Evolutionary conservation across 1,139 yeast species (phyloP).

Genomic region (Yamadazyma epiphylla): DNA sequence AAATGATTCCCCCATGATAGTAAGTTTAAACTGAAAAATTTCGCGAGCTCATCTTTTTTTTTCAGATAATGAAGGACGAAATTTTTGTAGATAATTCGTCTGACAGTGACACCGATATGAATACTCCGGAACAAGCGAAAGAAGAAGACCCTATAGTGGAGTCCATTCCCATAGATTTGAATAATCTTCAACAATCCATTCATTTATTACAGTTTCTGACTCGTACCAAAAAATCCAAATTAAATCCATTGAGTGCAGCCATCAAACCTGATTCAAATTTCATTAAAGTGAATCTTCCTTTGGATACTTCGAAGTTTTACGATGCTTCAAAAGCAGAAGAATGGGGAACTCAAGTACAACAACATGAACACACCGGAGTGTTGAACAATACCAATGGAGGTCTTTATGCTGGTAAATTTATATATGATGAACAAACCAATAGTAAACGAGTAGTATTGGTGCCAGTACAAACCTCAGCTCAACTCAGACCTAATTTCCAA

Average conservation of each 20-base stretch:
- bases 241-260: slow-evolving; percentile 36
- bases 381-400: slow-evolving; percentile 54
- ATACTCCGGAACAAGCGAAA: slow-evolving; percentile 9
- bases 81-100: neutral
- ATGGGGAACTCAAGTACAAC: slow-evolving; percentile 56
- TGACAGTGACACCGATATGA: slow-evolving; percentile 8
- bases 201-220: slow-evolving; percentile 70
- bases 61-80: neutral
- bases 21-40: too few relatives aligned
- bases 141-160: slow-evolving; percentile 75
- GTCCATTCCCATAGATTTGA: slow-evolving; percentile 63
- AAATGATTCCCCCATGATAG: too few relatives aligned
- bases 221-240: slow-evolving; percentile 45
- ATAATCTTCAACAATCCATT: slow-evolving; percentile 23
- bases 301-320: slow-evolving; percentile 61
- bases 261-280: slow-evolving; percentile 56
- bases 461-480: slow-evolving; percentile 68
- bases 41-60: too few relatives aligned
- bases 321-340: slow-evolving; percentile 59
- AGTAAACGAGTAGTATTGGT: slow-evolving; percentile 51
- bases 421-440: slow-evolving; percentile 15
- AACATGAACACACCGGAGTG: slow-evolving; percentile 70
- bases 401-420: slow-evolving; percentile 32
- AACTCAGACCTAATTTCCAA: slow-evolving; percentile 76
- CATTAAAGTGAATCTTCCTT: slow-evolving; percentile 69